These are phyloP conservation scores for Xylaria nigripes DNA, from an alignment of 495 filamentous ascomycete species.

Conservation along the genomic window DNA sequence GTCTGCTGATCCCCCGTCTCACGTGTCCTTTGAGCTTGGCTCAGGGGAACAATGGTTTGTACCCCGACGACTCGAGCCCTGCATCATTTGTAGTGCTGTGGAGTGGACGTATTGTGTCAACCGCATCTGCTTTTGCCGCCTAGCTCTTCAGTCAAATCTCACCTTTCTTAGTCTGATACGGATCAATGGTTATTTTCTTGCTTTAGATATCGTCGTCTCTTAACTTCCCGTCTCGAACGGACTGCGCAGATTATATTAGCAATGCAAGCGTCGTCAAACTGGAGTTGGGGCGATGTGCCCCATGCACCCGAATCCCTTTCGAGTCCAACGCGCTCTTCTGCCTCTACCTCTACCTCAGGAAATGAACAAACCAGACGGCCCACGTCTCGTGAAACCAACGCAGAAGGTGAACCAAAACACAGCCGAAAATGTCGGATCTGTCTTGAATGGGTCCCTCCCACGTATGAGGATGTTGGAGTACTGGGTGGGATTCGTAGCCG, in stretches of 20 bases:
- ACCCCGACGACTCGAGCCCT: slow-evolving; percentile 9
- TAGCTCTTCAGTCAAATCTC: neutral
- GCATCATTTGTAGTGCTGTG: slow-evolving; percentile 5
- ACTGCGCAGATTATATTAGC: neutral
- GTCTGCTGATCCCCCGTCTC: neutral
- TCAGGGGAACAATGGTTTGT: slow-evolving; percentile 15
- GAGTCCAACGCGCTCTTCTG: slow-evolving; percentile 3
- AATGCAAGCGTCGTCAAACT: slow-evolving; percentile 9
- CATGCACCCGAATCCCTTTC: neutral
- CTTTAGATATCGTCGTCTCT: neutral
- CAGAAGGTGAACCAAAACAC: slow-evolving; percentile 20
- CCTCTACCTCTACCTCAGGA: slow-evolving; percentile 12
- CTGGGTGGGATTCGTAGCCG: slow-evolving; percentile 55
- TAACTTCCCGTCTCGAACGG: neutral
- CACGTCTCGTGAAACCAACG: slow-evolving; percentile 12
- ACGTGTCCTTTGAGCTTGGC: slow-evolving; percentile 12
- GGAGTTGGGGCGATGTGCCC: neutral
- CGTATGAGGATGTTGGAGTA: slow-evolving; percentile 55
- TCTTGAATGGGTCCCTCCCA: slow-evolving; percentile 73
- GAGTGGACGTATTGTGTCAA: slow-evolving; percentile 6
- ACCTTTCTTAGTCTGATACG: neutral
- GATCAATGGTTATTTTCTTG: neutral
- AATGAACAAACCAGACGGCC: slow-evolving; percentile 8
- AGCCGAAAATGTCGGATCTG: slow-evolving; percentile 82
- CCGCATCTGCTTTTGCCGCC: neutral